Percentiles rank a stretch among this genome's conserved stretches.
Conservation (phyloP, 306 rosid genomes). For the Vigna hirtella region DNA sequence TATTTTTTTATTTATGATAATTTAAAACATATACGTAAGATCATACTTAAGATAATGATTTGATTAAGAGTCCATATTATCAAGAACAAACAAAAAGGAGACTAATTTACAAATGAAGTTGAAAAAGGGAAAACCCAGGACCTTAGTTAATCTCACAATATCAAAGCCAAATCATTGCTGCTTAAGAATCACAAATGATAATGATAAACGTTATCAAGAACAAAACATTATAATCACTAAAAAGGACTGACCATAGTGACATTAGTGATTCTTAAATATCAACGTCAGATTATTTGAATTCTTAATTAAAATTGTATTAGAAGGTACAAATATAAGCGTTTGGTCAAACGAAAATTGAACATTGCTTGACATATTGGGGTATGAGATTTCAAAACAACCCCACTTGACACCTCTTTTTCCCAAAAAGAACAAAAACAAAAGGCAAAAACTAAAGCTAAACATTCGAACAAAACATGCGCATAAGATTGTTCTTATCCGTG, state of each 20-base stretch:
- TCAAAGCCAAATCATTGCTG: no score
- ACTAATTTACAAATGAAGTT: not conserved
- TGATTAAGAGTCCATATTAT: not conserved
- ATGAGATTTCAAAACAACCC: not conserved
- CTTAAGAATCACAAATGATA: not conserved
- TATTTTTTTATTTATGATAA: not conserved
- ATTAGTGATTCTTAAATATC: not conserved
- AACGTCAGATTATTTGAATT: not conserved
- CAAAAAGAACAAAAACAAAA: not conserved
- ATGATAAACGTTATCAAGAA: not conserved
- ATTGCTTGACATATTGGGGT: no score
- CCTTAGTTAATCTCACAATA: no score
- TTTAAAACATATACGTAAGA: not conserved
- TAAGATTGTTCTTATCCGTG: slow-evolving; percentile 9
- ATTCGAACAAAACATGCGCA: not conserved
- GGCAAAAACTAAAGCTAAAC: not conserved
- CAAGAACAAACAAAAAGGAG: not conserved
- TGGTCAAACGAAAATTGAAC: not conserved
- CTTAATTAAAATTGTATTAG: not conserved
- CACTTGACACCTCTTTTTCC: not conserved
- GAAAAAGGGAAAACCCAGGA: not conserved
- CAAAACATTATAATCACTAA: not conserved
- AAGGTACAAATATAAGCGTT: not conserved
- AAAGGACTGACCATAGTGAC: not conserved
- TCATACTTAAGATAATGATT: not conserved